phyloP scores from a whole-genome alignment of 2,329 filamentous ascomycete genomes.

The Xylariomycetidae sp. region DNA sequence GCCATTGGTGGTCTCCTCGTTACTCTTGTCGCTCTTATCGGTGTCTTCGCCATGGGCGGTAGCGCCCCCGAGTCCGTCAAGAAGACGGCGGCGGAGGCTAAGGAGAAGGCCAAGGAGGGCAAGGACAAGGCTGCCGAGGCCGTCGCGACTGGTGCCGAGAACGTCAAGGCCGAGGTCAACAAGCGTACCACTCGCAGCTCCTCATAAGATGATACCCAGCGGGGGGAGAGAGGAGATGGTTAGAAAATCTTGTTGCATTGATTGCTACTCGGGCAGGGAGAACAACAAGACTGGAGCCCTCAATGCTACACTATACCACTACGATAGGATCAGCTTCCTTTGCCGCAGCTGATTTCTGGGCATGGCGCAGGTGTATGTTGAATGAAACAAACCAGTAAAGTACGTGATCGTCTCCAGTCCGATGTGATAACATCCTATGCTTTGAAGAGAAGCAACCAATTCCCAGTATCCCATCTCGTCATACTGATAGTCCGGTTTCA shows the following conservation, averaged over 20 bases:
- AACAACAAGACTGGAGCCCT: conserved; percentile 11
- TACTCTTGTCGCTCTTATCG: conserved; percentile 64
- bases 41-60: conserved; percentile 57
- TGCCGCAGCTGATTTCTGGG: conserved; percentile 12
- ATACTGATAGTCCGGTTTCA: too few species aligned
- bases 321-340: conserved; percentile 15
- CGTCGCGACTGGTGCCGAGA: conserved; percentile 57
- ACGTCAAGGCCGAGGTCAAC: conserved; percentile 67
- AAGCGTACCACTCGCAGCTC: conserved; percentile 56
- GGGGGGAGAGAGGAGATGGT: not conserved
- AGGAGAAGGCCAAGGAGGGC: conserved; percentile 69
- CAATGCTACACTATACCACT: conserved; percentile 12
- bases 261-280: conserved; percentile 4
- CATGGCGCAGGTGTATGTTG: conserved; percentile 24
- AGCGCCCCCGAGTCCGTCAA: conserved; percentile 65
- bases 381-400: too few species aligned
- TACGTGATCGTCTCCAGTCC: too few species aligned
- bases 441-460: too few species aligned
- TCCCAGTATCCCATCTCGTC: too few species aligned
- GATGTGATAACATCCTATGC: too few species aligned
- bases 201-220: conserved; percentile 39
- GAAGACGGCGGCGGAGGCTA: conserved; percentile 57
- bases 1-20: conserved; percentile 66
- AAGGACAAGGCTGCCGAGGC: conserved; percentile 66
- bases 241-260: not conserved